Percentiles rank a stretch among this genome's conserved stretches.
Evolutionary conservation across 768 basidiomycete species (phyloP).

Genomic region (Mycena sanguinolenta): DNA sequence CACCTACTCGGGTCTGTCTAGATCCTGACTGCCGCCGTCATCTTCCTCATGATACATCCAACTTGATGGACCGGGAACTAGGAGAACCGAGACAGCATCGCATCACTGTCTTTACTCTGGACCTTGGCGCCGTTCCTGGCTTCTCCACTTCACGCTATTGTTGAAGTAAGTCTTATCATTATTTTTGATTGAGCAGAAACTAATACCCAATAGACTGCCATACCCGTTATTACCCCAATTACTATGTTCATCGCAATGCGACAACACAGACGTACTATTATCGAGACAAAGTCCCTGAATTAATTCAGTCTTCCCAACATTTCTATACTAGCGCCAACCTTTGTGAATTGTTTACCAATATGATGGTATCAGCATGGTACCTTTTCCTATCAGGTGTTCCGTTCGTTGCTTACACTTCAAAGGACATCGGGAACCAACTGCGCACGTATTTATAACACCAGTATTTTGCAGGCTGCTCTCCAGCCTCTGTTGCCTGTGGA

Average conservation of each 20-base stretch:
- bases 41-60: background rate
- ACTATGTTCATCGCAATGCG: conserved; percentile 41
- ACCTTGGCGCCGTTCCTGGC: conserved; percentile 32
- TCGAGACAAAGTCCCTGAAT: conserved; percentile 23
- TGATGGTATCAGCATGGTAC: conserved; percentile 29
- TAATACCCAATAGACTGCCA: conserved; percentile 37
- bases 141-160: conserved; percentile 43
- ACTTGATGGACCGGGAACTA: background rate
- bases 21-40: background rate
- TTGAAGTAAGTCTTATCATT: conserved; percentile 36
- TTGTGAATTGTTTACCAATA: conserved; percentile 28
- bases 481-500: conserved; percentile 23
- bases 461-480: conserved; percentile 10
- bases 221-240: conserved; percentile 46
- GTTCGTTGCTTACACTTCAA: conserved; percentile 2
- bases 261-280: conserved; percentile 40
- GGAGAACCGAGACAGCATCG: background rate
- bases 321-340: conserved; percentile 21
- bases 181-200: background rate
- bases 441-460: conserved; percentile 45
- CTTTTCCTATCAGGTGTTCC: background rate
- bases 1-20: background rate
- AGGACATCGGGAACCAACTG: conserved; percentile 35
- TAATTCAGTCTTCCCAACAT: conserved; percentile 34
- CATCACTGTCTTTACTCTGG: conserved; percentile 4